Conservation (phyloP, 768 basidiomycete species). For the Leccinellum albellum region DNA sequence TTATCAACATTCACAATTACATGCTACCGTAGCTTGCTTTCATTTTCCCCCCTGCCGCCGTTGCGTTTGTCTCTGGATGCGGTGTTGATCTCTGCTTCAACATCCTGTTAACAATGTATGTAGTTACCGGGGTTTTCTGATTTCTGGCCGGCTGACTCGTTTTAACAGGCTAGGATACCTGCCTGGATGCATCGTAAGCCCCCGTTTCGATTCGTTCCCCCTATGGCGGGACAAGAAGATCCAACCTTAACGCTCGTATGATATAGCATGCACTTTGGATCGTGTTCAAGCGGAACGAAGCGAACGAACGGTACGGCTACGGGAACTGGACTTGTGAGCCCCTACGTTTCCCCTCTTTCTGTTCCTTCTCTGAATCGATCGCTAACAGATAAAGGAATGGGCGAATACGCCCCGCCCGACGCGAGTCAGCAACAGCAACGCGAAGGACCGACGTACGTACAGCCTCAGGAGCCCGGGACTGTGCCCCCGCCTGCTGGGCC, state of each 20-base stretch:
- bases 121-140: not conserved
- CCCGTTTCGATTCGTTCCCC: not conserved
- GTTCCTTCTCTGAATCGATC: not conserved
- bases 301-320: slow-evolving; percentile 48
- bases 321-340: slow-evolving; percentile 25
- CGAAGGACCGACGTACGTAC: not conserved
- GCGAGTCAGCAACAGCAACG: not conserved
- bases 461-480: not conserved
- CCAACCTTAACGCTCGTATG: too few relatives aligned
- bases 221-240: too few relatives aligned
- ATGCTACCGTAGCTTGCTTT: slow-evolving; percentile 53
- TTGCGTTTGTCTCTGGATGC: slow-evolving; percentile 72
- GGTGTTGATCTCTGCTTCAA: slow-evolving; percentile 81
- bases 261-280: slow-evolving; percentile 79
- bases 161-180: slow-evolving; percentile 62
- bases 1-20: not conserved
- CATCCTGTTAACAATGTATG: slow-evolving; percentile 72
- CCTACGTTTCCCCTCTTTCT: not conserved
- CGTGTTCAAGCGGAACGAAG: slow-evolving; percentile 77
- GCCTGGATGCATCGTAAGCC: slow-evolving; percentile 52
- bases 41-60: slow-evolving; percentile 77
- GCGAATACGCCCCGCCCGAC: slow-evolving; percentile 6
- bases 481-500: slow-evolving; percentile 1
- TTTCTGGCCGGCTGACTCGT: not conserved
- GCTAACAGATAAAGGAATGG: slow-evolving; percentile 20